Evolutionary conservation across 1,284 basidiomycete genomes (phyloP).

Genomic region (Mrakiaceae sp.): DNA sequence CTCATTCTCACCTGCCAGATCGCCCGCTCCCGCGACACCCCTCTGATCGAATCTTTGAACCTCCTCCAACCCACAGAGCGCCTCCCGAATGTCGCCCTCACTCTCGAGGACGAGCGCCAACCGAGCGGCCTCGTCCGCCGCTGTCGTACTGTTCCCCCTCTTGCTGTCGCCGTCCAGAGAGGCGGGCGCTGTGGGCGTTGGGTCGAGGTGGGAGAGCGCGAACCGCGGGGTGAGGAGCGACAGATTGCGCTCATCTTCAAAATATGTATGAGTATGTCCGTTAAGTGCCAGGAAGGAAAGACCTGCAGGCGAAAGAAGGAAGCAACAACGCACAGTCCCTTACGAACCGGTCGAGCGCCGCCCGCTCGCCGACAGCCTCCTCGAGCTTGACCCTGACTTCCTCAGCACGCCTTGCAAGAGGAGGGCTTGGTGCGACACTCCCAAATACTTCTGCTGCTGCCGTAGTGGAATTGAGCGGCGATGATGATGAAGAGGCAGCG

Average conservation of each 20-base stretch:
- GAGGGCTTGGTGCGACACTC: no score
- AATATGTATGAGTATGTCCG: background rate
- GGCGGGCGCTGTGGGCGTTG: no score
- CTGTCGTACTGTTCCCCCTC: background rate
- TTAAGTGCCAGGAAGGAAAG: background rate
- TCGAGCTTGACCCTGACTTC: no score
- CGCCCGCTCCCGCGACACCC: background rate
- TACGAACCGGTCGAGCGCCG: no score
- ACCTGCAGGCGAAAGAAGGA: background rate
- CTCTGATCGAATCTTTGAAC: background rate
- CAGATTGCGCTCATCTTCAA: background rate
- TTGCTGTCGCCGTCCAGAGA: background rate
- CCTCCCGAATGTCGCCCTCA: background rate
- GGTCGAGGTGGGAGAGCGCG: slow-evolving; percentile 1
- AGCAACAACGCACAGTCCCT: background rate
- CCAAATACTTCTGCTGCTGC: no score
- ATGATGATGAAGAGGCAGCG: no score
- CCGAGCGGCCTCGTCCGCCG: no score
- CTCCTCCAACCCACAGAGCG: background rate
- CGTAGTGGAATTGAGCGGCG: no score
- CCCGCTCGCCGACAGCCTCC: no score
- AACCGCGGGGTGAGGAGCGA: background rate
- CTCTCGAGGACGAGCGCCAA: slow-evolving; percentile 4
- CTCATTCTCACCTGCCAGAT: background rate
- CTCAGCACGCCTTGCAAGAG: no score